Evolutionary conservation across 805 yeast genomes (phyloP), one percentile per base, ranked within the genome.

Genomic region (Candida coquimbonensis): DNA sequence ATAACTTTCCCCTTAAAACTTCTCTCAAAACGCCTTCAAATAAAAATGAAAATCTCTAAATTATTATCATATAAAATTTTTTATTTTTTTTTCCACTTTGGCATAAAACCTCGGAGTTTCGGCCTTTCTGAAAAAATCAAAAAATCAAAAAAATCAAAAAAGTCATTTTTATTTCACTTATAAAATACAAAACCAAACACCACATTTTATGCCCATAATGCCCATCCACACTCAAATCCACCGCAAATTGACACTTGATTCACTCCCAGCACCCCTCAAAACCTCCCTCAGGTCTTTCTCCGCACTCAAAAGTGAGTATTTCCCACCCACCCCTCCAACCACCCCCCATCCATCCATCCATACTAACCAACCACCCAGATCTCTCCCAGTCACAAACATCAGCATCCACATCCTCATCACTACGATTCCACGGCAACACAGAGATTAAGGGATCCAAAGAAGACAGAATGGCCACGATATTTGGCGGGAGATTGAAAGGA

Each of bases 401-500:
- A 9, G 16, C 42, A 13, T 24, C 38, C 7, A 3, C 24, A 19
- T 27, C 44, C 6, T 14, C 35, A 13, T 39, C 48, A 1, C 17
- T 56, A 13, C 42, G 49, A 7, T 59, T 59, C 49, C 42, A 50
- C 41, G 74, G 74, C 7, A 68, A 66, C 46, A 53, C 62, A 3
- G 46, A 49, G 5, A 41, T 60, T 2, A 43, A 45, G 2, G 64
- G 61, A 1, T 59, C 75, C 0, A 67, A 75, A 0, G 77, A 73
- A 45, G 75, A 76, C 39, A 66, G 78, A 43, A 71, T 78, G 58
- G 60, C 62, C 17, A 63, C 61, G 38, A 73, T 78, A 1, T 80
- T 80, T 61, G 84, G 84, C 0, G 78, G 79, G 0, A 62, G 82
- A 44, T 59, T 78, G 32, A 73, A 72, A 48, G 84, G 83, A 6